Evolutionary conservation across 768 basidiomycete genomes (phyloP), one percentile per base, ranked within the genome.

Genomic region (Saitozyma podzolica): DNA sequence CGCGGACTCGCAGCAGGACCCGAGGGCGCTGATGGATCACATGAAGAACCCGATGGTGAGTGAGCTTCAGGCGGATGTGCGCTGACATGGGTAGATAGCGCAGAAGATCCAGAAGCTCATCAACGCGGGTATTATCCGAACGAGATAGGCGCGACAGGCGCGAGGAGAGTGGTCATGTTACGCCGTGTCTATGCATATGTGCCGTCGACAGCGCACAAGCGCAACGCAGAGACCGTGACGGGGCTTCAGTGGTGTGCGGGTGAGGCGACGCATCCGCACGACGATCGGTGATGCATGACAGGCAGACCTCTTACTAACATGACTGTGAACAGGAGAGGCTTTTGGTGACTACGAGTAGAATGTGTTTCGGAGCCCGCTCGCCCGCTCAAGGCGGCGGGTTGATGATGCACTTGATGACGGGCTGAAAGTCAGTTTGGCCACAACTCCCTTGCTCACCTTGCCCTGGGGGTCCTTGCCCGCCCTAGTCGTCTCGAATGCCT

Each of bases 71-170:
- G 56, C 65, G 17, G 48, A 65, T 49, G 63, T 58, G 9, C 13
- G 50, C 17, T 54, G 42, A 40, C 48, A 41, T 19, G n/a, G 9
- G 39, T 52, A 68, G 67, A 74, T 70, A 54, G 66, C 65, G 19
- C 41, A 59, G 42, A 68, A 69, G 64, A 61, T 74, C 51, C 72
- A 74, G 50, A 74, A 74, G 54, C 52, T 74, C 53, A 83, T 95
- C 73, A 90, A 91, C 61, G 92, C 92, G 39, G 95, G 94, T 61
- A 90, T 97, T 75, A 94, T 97, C 82, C 87, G 85, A 81, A 93
- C 92, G 8, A 62, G 77, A 58, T 80, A 69, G 59, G 52, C 59
- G 40, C 8, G 50, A 40, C 9, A 14, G 19, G 9, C n/a, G 47
- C 14, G 9, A 59, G 29, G 29, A 29, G 29, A 29, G 29, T 29